Evolutionary conservation across 2,329 filamentous ascomycete species (phyloP).

Genomic region (Fusarium ramigenum): DNA sequence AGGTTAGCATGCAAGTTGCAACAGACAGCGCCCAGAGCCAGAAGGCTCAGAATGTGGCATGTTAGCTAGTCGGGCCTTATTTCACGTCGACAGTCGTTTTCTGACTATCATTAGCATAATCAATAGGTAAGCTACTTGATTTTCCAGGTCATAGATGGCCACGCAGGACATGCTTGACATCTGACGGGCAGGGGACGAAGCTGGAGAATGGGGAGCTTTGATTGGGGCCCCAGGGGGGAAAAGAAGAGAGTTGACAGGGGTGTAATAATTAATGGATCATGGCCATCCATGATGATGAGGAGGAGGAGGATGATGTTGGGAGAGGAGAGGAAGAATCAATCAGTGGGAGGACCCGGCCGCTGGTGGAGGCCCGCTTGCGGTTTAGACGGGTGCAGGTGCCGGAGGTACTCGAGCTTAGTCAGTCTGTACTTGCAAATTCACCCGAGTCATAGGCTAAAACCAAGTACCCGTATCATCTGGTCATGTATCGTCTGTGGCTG

Average conservation of each 20-base stretch:
- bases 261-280: background rate
- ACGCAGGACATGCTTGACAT: conserved; percentile 28
- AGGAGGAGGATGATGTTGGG: background rate
- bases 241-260: background rate
- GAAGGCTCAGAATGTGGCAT: conserved; percentile 19
- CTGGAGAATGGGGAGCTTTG: conserved; percentile 30
- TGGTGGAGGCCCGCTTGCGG: conserved; percentile 33
- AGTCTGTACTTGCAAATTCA: conserved; percentile 6
- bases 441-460: too few species aligned
- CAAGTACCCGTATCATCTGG: background rate
- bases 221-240: conserved; percentile 26
- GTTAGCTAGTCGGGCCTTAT: conserved; percentile 40
- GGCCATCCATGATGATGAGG: background rate
- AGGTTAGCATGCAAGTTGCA: background rate
- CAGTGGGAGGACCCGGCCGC: conserved; percentile 32
- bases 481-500: conserved; percentile 14
- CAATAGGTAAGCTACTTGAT: conserved; percentile 14
- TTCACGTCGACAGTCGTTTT: conserved; percentile 16
- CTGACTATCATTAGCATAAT: conserved; percentile 8
- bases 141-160: conserved; percentile 4
- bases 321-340: background rate
- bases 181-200: conserved; percentile 29
- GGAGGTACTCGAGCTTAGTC: conserved; percentile 21
- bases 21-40: background rate
- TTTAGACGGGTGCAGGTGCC: conserved; percentile 33